Base-by-base conservation (phyloP, 805 yeast genomes). In the Myxozyma monticola region DNA sequence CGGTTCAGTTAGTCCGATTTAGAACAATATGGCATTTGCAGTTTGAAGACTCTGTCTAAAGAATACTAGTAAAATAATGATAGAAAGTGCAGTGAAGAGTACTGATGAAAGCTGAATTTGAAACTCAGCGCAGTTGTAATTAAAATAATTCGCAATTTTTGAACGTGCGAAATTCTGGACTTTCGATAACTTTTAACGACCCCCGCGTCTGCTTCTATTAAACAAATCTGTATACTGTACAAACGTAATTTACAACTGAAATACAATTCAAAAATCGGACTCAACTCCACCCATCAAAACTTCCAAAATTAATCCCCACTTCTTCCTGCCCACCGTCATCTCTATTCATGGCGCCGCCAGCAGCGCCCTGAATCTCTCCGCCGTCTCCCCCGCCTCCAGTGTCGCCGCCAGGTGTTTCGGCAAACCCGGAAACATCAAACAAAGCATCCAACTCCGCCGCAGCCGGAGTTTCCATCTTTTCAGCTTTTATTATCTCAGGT, bases 261-360 rank as follows among this genome's bases (percentile, higher is more conserved):
- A n/a, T n/a, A n/a, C n/a, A n/a, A n/a, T n/a, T 35, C 37, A 22
- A 17, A 39, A 22, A 39, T 18, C 2, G 8, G 9, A 35, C 25
- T 39, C 26, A 45, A 39, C 18, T 39, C 49, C 49, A 45, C 26
- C 20, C 33, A 34, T 45, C 49, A 38, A 45, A 39, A 26, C 37
- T 17, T 35, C 49, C 49, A 45, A 39, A 45, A 39, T 34, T 30
- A 33, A 37, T 40, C 44, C 43, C 49, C 26, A 38, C 40, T 15
- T 42, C 26, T 15, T 25, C 40, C 26, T 34, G 24, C 7, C 35
- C 40, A 25, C 17, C 8, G n/a, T 5, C 5, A 4, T n/a, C 34
- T 10, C n/a, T 30, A 4, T n/a, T n/a, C 15, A 8, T n/a, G n/a
- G 5, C 34, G n/a, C n/a, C n/a, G n/a, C 8, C 34, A 8, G 8